These are phyloP conservation scores for Dispira simplex DNA, from an alignment of 192 early-diverging fungal genomes.

Conservation along the genomic window DNA sequence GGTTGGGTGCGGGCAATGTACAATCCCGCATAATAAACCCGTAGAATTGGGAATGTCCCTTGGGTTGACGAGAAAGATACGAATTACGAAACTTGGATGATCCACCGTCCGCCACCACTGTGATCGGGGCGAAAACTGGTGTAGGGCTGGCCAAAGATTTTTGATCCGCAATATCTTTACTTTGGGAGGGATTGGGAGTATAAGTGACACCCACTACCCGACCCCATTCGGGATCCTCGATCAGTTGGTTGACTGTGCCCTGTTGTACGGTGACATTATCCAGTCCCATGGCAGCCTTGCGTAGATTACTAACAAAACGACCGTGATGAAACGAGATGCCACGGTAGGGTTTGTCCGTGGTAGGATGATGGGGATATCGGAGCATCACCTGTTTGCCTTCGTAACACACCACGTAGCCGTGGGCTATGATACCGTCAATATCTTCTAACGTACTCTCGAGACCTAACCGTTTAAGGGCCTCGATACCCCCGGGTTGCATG, in stretches of 20 bases:
- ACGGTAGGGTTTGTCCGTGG: slow-evolving; percentile 27
- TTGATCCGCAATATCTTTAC: too few relatives aligned
- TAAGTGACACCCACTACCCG: slow-evolving; percentile 7
- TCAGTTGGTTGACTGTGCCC: slow-evolving; percentile 52
- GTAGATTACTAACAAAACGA: slow-evolving; percentile 72
- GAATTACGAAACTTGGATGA: slow-evolving; percentile 69
- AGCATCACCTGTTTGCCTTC: slow-evolving; percentile 42
- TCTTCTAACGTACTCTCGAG: slow-evolving; percentile 53
- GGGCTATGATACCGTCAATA: slow-evolving; percentile 68
- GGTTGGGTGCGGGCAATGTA: slow-evolving; percentile 60
- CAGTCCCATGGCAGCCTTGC: slow-evolving; percentile 35
- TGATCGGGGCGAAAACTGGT: background rate
- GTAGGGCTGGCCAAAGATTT: background rate
- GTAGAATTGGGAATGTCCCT: slow-evolving; percentile 4
- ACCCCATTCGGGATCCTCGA: slow-evolving; percentile 22
- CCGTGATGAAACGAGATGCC: slow-evolving; percentile 92
- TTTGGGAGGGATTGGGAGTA: background rate
- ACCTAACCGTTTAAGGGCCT: slow-evolving; percentile 63
- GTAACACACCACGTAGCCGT: slow-evolving; percentile 79
- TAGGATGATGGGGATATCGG: slow-evolving; percentile 43
- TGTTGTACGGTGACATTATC: slow-evolving; percentile 63
- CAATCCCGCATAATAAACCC: slow-evolving; percentile 56
- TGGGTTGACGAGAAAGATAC: slow-evolving; percentile 9
- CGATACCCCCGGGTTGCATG: slow-evolving; percentile 86
- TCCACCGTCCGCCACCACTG: slow-evolving; percentile 58